Percentiles rank a stretch among this genome's conserved stretches.
These are phyloP conservation scores for Iris macrosiphon DNA, from an alignment of 106 monocot species.

Conservation along the genomic window DNA sequence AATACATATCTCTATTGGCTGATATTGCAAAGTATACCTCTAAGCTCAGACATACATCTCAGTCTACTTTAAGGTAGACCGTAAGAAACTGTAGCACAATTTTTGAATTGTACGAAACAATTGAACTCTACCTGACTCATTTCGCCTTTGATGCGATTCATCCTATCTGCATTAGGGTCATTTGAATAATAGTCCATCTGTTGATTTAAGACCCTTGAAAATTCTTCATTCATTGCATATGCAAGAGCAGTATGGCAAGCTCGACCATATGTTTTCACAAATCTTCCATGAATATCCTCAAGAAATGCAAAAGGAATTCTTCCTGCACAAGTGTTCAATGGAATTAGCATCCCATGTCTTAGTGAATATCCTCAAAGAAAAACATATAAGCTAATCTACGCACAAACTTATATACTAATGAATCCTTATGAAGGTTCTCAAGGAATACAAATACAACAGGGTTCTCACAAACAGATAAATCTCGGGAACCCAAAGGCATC, in stretches of 20 bases:
- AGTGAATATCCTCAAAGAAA: too few relatives aligned
- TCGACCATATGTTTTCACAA: conserved; percentile 90
- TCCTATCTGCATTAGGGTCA: conserved; percentile 97
- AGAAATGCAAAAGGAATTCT: conserved; percentile 96
- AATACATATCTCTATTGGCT: too few relatives aligned
- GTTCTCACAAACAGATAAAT: too few relatives aligned
- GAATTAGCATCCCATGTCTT: too few relatives aligned
- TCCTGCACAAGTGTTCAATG: conserved; percentile 32
- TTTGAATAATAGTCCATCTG: conserved; percentile 96
- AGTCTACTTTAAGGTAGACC: too few relatives aligned
- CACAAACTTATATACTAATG: background rate
- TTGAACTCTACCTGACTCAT: conserved; percentile 72
- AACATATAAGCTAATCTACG: too few relatives aligned
- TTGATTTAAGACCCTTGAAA: conserved; percentile 89
- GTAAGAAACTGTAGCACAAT: too few relatives aligned
- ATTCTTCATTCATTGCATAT: conserved; percentile 98
- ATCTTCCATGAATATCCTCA: conserved; percentile 93
- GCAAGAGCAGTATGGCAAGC: conserved; percentile 92
- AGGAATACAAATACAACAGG: background rate
- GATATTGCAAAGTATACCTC: too few relatives aligned
- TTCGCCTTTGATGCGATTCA: conserved; percentile 93
- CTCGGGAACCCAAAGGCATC: too few relatives aligned
- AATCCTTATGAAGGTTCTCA: background rate
- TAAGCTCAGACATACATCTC: too few relatives aligned
- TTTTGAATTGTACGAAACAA: background rate